phyloP scores from a whole-genome alignment of 306 rosid genomes.

The Acacia melanoxylon region DNA sequence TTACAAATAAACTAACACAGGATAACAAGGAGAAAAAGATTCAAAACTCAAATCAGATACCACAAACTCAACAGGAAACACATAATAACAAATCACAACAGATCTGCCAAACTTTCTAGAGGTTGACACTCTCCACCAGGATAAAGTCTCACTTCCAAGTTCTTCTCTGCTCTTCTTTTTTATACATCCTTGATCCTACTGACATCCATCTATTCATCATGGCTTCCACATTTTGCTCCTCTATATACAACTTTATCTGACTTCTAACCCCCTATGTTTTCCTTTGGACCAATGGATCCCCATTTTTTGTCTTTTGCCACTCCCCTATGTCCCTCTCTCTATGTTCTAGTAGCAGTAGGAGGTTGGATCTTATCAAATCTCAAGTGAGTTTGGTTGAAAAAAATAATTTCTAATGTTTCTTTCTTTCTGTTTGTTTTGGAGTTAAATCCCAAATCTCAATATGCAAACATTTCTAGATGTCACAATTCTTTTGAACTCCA shows the following conservation, averaged over 20 bases:
- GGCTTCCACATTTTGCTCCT: not conserved
- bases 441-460: not conserved
- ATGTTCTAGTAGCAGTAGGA: not conserved
- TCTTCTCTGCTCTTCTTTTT: no score
- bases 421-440: conserved; percentile 10
- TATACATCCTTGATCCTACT: not conserved
- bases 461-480: not conserved
- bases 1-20: not conserved
- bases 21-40: not conserved
- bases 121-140: not conserved
- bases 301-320: not conserved
- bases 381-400: not conserved
- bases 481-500: conserved; percentile 11
- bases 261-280: not conserved
- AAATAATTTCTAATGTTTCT: not conserved
- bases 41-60: not conserved
- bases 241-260: not conserved
- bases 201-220: not conserved
- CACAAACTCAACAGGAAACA: not conserved
- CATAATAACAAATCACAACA: not conserved
- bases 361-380: not conserved
- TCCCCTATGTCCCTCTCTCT: not conserved
- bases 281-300: not conserved
- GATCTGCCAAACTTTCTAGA: not conserved
- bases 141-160: no score